phyloP scores from a whole-genome alignment of 192 early-diverging fungal genomes.

The Chytriomyces hyalinus region DNA sequence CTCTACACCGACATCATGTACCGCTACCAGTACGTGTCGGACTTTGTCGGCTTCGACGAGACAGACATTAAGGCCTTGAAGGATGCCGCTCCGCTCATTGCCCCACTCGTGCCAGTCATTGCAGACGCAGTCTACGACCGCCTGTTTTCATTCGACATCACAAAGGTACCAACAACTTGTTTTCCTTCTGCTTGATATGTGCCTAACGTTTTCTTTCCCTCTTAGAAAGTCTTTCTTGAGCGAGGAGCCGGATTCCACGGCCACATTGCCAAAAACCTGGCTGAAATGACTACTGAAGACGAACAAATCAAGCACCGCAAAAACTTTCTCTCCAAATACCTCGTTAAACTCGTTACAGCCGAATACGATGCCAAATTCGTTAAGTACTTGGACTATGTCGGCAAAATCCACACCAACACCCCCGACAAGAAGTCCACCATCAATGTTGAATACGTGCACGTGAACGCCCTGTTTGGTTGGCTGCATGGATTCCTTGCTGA shows the following conservation, averaged over 20 bases:
- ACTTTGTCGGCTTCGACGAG: slow-evolving; percentile 74
- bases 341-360: slow-evolving; percentile 68
- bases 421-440: slow-evolving; percentile 75
- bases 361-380: slow-evolving; percentile 56
- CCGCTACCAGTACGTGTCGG: slow-evolving; percentile 77
- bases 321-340: slow-evolving; percentile 68
- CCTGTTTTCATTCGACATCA: slow-evolving; percentile 74
- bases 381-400: slow-evolving; percentile 82
- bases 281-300: slow-evolving; percentile 58
- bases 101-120: slow-evolving; percentile 71
- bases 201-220: no score
- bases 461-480: slow-evolving; percentile 77
- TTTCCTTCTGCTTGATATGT: no score
- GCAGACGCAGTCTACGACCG: slow-evolving; percentile 80
- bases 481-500: slow-evolving; percentile 55
- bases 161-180: slow-evolving; percentile 51
- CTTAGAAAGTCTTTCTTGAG: slow-evolving; percentile 55
- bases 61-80: slow-evolving; percentile 74
- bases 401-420: slow-evolving; percentile 74
- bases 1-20: slow-evolving; percentile 77
- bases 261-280: slow-evolving; percentile 39
- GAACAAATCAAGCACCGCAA: slow-evolving; percentile 85
- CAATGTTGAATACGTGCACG: slow-evolving; percentile 83
- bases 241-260: slow-evolving; percentile 69
- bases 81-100: slow-evolving; percentile 63